Evolutionary conservation across 208 protist species (phyloP), one percentile per base, ranked within the genome.

Genomic region (Acanthamoeba royreba): DNA sequence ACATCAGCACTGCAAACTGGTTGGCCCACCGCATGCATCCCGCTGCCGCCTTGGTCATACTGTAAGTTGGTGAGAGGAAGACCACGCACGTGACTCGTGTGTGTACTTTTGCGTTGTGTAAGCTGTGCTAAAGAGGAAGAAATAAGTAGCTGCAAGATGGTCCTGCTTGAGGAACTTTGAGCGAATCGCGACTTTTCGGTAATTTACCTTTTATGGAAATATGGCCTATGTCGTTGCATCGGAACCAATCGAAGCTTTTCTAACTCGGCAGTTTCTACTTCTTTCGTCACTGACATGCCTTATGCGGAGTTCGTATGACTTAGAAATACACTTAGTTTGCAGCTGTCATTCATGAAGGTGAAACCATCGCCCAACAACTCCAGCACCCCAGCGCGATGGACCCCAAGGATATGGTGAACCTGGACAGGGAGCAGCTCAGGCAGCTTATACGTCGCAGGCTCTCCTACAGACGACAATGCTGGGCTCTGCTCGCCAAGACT

Each of bases 1-100:
- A 88, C 79, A 88, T 88, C 35, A 88, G 43, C 35, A 88, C 13
- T 15, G 38, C 13, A 88, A 88, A 88, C 46, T 88, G 79, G 79
- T 19, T 88, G 25, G 11, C 17, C 79, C 79, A 88, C 31, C 11
- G 47, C 35, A 11, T 31, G 49, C 49, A 25, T 55, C 49, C 49
- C 19, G 49, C 49, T 55, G 49, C 49, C 19, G 49, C 49, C 19
- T 19, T 19, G 49, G 13, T 19, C 9, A 25, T 55, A 19, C 13
- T 55, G 19, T 19, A 25, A 19, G 49, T 55, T 25, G 19, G 13
- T 19, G 19, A 55, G 49, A 55, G 9, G 49, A 55, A 55, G 49
- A 25, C 19, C 13, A 55, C 49, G 49, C 9, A 55, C 13, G 19
- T 25, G 9, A 55, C 49, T 55, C 13, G 9, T 55, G 19, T 55